A percentile compares a stretch with the other conserved stretches of the same genome.
Conservation (phyloP, 1,284 basidiomycete species). For the Cryptococcus sp. region DNA sequence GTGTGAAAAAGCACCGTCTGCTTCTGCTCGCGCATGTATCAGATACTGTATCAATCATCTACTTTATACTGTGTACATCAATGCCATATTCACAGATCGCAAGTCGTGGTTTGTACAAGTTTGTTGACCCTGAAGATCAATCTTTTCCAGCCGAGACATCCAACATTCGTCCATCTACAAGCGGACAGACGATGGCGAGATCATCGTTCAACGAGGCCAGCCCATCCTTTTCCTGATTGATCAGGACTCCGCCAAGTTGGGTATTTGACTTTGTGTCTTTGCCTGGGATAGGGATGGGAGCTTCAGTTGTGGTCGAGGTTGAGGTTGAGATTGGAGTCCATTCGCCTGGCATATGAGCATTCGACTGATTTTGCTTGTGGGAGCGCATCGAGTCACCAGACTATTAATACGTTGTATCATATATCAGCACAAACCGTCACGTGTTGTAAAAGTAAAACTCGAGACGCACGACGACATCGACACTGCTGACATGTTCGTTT, state of each 20-base stretch:
- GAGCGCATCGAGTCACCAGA: conserved; percentile 23
- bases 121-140: background rate
- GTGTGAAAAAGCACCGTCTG: conserved; percentile 62
- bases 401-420: background rate
- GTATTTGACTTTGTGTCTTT: background rate
- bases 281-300: background rate
- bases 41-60: background rate
- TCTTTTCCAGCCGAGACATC: conserved; percentile 49
- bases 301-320: background rate
- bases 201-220: conserved; percentile 57
- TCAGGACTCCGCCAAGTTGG: conserved; percentile 24
- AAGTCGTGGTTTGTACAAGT: background rate
- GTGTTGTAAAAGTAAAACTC: background rate
- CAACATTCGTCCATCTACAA: conserved; percentile 70
- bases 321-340: background rate
- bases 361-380: conserved; percentile 3
- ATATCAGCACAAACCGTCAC: background rate
- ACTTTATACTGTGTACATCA: background rate
- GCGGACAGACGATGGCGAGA: conserved; percentile 66
- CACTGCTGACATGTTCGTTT: conserved; percentile 72
- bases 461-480: conserved; percentile 70
- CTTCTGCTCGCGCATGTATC: conserved; percentile 55
- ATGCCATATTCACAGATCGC: background rate
- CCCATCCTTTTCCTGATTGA: conserved; percentile 36
- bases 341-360: conserved; percentile 12